phyloP scores from a whole-genome alignment of 2,329 filamentous ascomycete species.

The Ophiostoma ulmi region DNA sequence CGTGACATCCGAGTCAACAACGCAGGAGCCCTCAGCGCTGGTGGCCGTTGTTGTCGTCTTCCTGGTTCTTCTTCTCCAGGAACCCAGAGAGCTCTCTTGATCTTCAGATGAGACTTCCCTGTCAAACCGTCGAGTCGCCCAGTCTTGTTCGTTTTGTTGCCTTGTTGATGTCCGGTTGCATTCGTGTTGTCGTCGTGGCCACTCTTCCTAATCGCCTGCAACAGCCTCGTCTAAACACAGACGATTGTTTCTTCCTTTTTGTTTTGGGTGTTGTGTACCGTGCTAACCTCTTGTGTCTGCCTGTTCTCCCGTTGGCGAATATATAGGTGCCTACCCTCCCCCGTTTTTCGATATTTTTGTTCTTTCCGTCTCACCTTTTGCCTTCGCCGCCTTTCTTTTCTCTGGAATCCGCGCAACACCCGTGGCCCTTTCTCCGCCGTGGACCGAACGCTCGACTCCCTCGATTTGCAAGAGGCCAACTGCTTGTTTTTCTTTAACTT shows the following conservation, averaged over 20 bases:
- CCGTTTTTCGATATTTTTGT: neutral
- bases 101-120: neutral
- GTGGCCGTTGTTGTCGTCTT: neutral
- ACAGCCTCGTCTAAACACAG: too few relatives aligned
- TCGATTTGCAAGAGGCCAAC: constrained; percentile 12
- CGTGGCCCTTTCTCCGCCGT: constrained; percentile 19
- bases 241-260: neutral
- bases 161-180: too few relatives aligned
- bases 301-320: neutral
- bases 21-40: neutral
- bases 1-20: constrained; percentile 2
- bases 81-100: neutral
- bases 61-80: neutral
- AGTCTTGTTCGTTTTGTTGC: too few relatives aligned
- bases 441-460: neutral
- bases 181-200: neutral
- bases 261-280: neutral
- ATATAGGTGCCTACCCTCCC: neutral
- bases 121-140: neutral
- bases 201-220: neutral
- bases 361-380: neutral
- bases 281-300: neutral
- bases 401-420: constrained; percentile 14
- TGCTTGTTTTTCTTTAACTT: neutral
- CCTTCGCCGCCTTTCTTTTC: neutral